These are phyloP conservation scores for Flaveria trinervia DNA, from an alignment of 129 eudicot species.

Conservation along the genomic window DNA sequence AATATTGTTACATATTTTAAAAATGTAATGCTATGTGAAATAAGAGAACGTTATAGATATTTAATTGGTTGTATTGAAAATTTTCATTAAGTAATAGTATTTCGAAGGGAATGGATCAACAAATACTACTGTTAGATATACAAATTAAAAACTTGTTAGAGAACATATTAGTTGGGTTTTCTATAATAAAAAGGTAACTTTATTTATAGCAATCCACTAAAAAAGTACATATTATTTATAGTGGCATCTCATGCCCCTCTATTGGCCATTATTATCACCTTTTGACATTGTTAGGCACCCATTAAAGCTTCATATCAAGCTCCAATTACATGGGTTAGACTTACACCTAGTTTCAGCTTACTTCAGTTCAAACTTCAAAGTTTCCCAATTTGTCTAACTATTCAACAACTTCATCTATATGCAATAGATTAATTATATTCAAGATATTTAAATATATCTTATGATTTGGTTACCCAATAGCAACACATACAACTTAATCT, in stretches of 20 bases:
- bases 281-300: conserved; percentile 26
- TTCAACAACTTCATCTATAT: neutral
- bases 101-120: neutral
- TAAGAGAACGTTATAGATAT: neutral
- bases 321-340: conserved; percentile 13
- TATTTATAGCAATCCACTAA: conserved; percentile 23
- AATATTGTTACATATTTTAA: too few species aligned
- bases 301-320: conserved; percentile 15
- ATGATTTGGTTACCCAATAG: neutral
- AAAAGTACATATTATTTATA: neutral
- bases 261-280: conserved; percentile 26
- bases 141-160: neutral
- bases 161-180: neutral
- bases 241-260: conserved; percentile 39
- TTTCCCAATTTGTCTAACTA: conserved; percentile 1
- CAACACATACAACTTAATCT: neutral
- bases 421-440: neutral
- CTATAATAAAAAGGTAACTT: conserved; percentile 13
- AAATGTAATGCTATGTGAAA: neutral
- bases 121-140: neutral
- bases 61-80: neutral
- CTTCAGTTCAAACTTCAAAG: neutral
- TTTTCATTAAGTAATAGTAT: neutral
- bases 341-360: conserved; percentile 11
- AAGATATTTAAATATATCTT: neutral